Conservation (phyloP, 306 rosid species). For the Crataegus laevigata region DNA sequence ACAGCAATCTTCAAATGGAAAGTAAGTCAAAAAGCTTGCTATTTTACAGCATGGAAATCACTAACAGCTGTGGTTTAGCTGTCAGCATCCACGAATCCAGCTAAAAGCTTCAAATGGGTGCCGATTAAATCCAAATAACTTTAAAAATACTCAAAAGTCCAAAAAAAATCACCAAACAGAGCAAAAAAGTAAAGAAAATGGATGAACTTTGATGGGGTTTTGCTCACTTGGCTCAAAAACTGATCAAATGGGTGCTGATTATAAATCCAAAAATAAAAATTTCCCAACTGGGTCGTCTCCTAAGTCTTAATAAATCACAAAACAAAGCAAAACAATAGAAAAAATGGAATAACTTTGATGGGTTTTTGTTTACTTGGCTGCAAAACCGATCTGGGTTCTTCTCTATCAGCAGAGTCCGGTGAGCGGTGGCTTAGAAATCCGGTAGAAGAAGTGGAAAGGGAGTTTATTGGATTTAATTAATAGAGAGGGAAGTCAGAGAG, state of each 20-base stretch:
- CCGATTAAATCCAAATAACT: conserved; percentile 18
- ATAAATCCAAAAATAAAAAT: neutral
- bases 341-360: conserved; percentile 6
- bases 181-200: neutral
- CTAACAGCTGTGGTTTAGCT: neutral
- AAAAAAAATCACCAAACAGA: conserved; percentile 26
- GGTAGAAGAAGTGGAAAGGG: conserved; percentile 27
- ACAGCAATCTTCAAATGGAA: neutral
- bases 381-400: conserved; percentile 37
- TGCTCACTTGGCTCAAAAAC: conserved; percentile 24
- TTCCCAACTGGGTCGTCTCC: conserved; percentile 15
- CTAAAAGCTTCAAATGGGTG: conserved; percentile 18
- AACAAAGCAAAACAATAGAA: conserved; percentile 1
- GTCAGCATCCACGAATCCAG: conserved; percentile 3
- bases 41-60: neutral
- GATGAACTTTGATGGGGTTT: conserved; percentile 2
- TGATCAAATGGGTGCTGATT: conserved; percentile 37
- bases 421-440: conserved; percentile 21
- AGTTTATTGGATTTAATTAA: conserved; percentile 7
- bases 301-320: conserved; percentile 17
- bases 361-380: conserved; percentile 23
- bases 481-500: conserved; percentile 8
- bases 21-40: neutral
- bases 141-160: neutral
- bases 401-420: conserved; percentile 6